These are phyloP conservation scores for Komagataella kurtzmanii DNA, from an alignment of 805 yeast genomes.

Conservation along the genomic window DNA sequence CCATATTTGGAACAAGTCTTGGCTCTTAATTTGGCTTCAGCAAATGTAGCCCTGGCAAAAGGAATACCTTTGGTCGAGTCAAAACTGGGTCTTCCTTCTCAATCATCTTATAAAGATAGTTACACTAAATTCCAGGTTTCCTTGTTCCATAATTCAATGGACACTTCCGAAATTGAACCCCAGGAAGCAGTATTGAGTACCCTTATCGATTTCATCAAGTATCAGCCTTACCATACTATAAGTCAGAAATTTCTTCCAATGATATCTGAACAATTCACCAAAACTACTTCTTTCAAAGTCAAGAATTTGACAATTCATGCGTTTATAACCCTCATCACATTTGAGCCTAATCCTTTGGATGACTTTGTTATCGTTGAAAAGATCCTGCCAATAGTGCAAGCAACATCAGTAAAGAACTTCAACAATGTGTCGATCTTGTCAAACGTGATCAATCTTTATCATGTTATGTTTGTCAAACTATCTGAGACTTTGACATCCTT, in stretches of 20 bases:
- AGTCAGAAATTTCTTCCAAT: slow-evolving; percentile 69
- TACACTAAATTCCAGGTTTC: slow-evolving; percentile 16
- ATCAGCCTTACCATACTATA: slow-evolving; percentile 34
- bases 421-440: slow-evolving; percentile 15
- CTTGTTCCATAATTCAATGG: slow-evolving; percentile 18
- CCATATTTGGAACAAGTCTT: slow-evolving; percentile 24
- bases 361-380: slow-evolving; percentile 61
- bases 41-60: slow-evolving; percentile 17
- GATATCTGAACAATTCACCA: slow-evolving; percentile 59
- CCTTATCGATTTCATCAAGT: slow-evolving; percentile 16
- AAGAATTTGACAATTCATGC: slow-evolving; percentile 56
- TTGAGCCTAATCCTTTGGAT: slow-evolving; percentile 33
- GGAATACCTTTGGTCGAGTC: slow-evolving; percentile 13
- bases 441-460: slow-evolving; percentile 16
- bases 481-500: slow-evolving; percentile 7
- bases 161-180: slow-evolving; percentile 5
- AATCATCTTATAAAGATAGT: slow-evolving; percentile 8
- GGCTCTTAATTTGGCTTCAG: slow-evolving; percentile 12
- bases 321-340: slow-evolving; percentile 37
- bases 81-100: slow-evolving; percentile 15
- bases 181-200: slow-evolving; percentile 10
- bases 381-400: slow-evolving; percentile 57
- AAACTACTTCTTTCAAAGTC: slow-evolving; percentile 73
- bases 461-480: slow-evolving; percentile 14
- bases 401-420: slow-evolving; percentile 18